Base-by-base conservation (phyloP, 345 rosid genomes). In the Lepidium sativum region DNA sequence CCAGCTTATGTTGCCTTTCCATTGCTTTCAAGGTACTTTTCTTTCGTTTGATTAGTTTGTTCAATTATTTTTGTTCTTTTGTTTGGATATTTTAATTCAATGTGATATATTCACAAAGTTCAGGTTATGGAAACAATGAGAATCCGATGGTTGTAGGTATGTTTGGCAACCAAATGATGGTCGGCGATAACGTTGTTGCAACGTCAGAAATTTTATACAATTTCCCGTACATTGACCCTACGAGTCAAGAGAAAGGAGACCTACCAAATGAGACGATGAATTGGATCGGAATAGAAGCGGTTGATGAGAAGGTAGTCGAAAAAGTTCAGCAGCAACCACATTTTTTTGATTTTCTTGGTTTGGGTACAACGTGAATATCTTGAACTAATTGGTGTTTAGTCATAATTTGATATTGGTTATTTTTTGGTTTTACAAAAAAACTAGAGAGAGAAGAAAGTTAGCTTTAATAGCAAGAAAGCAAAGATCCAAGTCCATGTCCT, bases 261-360 rank as follows among this genome's bases (percentile, higher is more conserved):
- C 17, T 39, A 18, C 17, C 45, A 18, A 40, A 68, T 63, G 65
- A 39, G 17, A 13, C 43, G 12, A 57, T 42, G 18, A 32, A 57
- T 38, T 69, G 41, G 66, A 48, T 12, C 0, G 65, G 60, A 56
- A 23, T 57, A 65, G 60, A 61, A 43, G 49, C 3, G 32, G 68
- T 25, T 44, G 53, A 60, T 67, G 69, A 67, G 10, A 41, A 50
- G 6, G 72, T 45, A 50, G 27, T 38, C 37, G 43, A 40, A 6
- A 57, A 55, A 44, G 34, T 53, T 23, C 62, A 49, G 48, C 42
- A 75, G 55, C 71, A 63, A 43, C 71, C 74, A 13, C 56, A 62
- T 27, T 69, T 64, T 56, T 68, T 69, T 45, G 78, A 75, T 69
- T 75, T 75, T 64, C 78, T 75, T 69, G 75, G 78, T 9, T 53